Evolutionary conservation across 148 eudicot genomes (phyloP).

Genomic region (Cornus florida): DNA sequence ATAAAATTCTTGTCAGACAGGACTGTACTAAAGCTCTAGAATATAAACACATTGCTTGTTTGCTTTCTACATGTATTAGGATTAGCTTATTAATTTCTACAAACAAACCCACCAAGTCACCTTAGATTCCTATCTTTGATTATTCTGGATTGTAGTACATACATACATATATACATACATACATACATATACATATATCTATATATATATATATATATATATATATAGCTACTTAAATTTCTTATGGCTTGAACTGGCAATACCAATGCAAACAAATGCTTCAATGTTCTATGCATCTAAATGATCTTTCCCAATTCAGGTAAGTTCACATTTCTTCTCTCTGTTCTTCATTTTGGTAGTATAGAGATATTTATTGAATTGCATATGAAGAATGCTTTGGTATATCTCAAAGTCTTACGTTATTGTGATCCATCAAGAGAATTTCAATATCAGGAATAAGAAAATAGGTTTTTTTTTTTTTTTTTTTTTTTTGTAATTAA

Average conservation of each 20-base stretch:
- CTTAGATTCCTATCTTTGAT: conserved; percentile 1
- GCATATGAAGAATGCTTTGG: not conserved
- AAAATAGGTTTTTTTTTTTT: too few relatives aligned
- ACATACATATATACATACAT: too few relatives aligned
- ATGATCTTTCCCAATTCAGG: not conserved
- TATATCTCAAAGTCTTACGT: too few relatives aligned
- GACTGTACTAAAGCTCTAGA: not conserved
- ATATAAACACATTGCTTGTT: not conserved
- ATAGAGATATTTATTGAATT: not conserved
- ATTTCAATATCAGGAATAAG: not conserved
- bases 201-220: too few relatives aligned
- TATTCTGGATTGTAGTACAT: not conserved
- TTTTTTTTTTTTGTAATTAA: too few relatives aligned
- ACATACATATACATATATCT: too few relatives aligned
- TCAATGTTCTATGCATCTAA: not conserved
- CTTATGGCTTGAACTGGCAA: not conserved
- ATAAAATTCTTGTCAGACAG: not conserved
- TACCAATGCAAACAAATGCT: not conserved
- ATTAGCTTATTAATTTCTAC: too few relatives aligned
- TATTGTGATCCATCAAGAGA: not conserved
- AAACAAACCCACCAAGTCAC: conserved; percentile 6
- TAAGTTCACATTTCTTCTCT: not conserved
- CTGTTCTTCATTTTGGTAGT: not conserved
- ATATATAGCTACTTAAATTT: not conserved
- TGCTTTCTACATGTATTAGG: not conserved